A percentile compares a stretch with the other conserved stretches of the same genome.
Conservation (phyloP, 352 stramenopile species). For the Phytophthora fragariaefolia region DNA sequence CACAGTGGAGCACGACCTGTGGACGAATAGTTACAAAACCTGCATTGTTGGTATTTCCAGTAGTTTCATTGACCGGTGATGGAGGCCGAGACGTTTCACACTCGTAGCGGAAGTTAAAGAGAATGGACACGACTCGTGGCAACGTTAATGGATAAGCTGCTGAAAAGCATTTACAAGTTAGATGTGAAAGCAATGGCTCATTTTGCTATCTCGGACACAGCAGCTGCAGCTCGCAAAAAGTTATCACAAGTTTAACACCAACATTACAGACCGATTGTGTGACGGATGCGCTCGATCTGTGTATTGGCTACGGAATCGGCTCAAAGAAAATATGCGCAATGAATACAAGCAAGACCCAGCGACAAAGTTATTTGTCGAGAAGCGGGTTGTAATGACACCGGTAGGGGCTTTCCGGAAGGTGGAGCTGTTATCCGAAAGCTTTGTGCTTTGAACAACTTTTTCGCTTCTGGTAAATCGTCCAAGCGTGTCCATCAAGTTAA, state of each 20-base stretch:
- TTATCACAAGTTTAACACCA: conserved; percentile 11
- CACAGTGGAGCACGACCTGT: conserved; percentile 11
- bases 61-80: background rate
- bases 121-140: conserved; percentile 7
- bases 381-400: conserved; percentile 1
- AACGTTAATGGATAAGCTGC: background rate
- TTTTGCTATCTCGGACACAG: conserved; percentile 9
- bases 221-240: background rate
- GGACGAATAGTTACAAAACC: conserved; percentile 8
- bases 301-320: conserved; percentile 3
- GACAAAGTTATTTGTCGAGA: background rate
- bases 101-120: background rate
- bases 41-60: conserved; percentile 9
- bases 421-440: conserved; percentile 12
- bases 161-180: background rate
- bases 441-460: background rate
- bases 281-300: conserved; percentile 7
- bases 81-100: background rate
- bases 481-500: too few relatives aligned
- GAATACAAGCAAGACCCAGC: background rate
- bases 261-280: conserved; percentile 8
- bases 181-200: conserved; percentile 6
- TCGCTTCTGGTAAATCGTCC: background rate
- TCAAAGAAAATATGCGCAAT: conserved; percentile 1
- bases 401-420: conserved; percentile 11